phyloP scores from a whole-genome alignment of 2,329 filamentous ascomycete species.

The Talaromyces pinophilus region DNA sequence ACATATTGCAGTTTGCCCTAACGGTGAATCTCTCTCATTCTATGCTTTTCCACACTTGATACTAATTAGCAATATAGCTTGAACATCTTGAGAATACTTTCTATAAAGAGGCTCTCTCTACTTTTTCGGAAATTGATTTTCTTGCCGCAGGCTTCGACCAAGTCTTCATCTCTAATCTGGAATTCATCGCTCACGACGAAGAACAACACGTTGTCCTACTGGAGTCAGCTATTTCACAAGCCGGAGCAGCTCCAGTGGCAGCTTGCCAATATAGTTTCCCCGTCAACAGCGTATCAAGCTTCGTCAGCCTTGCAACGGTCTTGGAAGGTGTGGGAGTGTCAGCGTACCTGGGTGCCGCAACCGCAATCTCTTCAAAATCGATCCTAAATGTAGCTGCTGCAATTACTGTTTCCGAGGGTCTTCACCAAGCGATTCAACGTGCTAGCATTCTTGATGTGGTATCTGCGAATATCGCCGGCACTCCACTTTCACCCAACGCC shows the following conservation, averaged over 20 bases:
- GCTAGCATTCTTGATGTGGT: slow-evolving; percentile 51
- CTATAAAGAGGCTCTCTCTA: slow-evolving; percentile 61
- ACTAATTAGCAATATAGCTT: slow-evolving; percentile 32
- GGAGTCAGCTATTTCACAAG: slow-evolving; percentile 45
- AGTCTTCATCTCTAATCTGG: slow-evolving; percentile 60
- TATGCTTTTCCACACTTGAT: background rate
- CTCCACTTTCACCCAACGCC: slow-evolving; percentile 58
- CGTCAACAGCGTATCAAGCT: slow-evolving; percentile 50
- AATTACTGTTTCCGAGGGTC: slow-evolving; percentile 65
- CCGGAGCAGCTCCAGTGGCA: slow-evolving; percentile 54
- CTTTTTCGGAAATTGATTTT: slow-evolving; percentile 59
- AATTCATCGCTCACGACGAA: slow-evolving; percentile 60
- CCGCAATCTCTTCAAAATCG: slow-evolving; percentile 56
- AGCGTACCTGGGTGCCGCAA: slow-evolving; percentile 64
- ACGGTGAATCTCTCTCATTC: slow-evolving; percentile 5
- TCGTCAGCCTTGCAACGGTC: slow-evolving; percentile 55
- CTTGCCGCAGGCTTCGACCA: slow-evolving; percentile 52
- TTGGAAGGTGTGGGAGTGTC: slow-evolving; percentile 61
- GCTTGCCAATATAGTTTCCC: slow-evolving; percentile 61
- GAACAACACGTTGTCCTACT: slow-evolving; percentile 60
- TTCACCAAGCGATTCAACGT: slow-evolving; percentile 65
- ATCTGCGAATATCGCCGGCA: slow-evolving; percentile 62
- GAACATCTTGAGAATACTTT: slow-evolving; percentile 64
- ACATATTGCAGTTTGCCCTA: slow-evolving; percentile 20
- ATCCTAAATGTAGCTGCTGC: slow-evolving; percentile 64